Percentiles rank a stretch among this genome's conserved stretches.
phyloP scores from a whole-genome alignment of 176 grass and related monocot genomes.

The Zea luxurians region DNA sequence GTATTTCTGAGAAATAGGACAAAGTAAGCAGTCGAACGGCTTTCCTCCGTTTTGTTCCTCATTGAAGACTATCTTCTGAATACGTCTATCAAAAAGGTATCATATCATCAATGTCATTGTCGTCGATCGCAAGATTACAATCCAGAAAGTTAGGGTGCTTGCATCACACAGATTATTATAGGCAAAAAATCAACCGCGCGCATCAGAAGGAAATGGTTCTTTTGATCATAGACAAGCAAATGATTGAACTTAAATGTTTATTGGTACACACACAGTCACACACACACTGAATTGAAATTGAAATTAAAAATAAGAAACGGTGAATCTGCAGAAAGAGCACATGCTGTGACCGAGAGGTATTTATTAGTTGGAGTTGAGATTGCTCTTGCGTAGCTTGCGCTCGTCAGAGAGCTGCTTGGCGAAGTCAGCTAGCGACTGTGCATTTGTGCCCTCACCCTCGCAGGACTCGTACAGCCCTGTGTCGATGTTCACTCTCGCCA shows the following conservation, averaged over 20 bases:
- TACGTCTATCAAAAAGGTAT: no score
- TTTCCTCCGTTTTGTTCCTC: no score
- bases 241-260: no score
- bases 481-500: constrained; percentile 66
- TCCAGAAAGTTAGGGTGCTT: neutral
- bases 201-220: neutral
- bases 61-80: no score
- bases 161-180: neutral
- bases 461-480: constrained; percentile 28
- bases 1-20: no score
- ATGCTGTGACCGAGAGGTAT: no score
- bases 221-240: neutral
- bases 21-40: no score
- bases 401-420: constrained; percentile 58
- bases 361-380: neutral
- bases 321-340: no score
- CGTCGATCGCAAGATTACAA: neutral
- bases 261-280: no score
- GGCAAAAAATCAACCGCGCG: neutral
- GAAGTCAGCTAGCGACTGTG: constrained; percentile 38
- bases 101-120: no score
- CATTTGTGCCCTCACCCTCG: constrained; percentile 44
- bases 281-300: no score
- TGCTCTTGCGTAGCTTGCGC: constrained; percentile 34
- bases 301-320: no score